Evolutionary conservation across 176 grass and related monocot genomes (phyloP).

Genomic region (Zea luxurians): DNA sequence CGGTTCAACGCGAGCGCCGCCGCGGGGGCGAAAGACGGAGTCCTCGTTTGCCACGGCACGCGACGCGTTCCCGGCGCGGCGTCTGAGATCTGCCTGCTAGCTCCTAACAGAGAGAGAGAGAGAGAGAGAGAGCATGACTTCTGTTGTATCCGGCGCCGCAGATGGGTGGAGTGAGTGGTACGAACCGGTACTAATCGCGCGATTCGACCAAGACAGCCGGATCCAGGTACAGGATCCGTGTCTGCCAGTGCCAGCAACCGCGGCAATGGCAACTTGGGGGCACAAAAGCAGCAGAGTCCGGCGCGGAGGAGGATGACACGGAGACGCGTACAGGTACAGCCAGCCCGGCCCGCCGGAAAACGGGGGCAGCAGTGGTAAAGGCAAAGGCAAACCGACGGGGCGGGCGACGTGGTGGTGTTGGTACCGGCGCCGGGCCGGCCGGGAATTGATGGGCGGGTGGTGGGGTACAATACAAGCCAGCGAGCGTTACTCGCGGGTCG

Average conservation of each 20-base stretch:
- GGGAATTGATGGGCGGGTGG: slow-evolving; percentile 33
- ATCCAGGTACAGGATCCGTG: not conserved
- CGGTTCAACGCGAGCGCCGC: not conserved
- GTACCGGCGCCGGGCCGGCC: slow-evolving; percentile 4
- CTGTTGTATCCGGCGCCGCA: not conserved
- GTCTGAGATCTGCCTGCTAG: not conserved
- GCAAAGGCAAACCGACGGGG: not conserved
- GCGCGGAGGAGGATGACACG: not conserved
- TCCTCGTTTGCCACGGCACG: not conserved
- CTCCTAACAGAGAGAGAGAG: not conserved
- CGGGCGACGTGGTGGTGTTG: slow-evolving; percentile 31
- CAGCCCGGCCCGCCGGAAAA: slow-evolving; percentile 8
- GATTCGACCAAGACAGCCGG: slow-evolving; percentile 11
- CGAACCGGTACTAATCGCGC: not conserved
- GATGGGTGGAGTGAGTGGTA: not conserved
- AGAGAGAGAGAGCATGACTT: not conserved
- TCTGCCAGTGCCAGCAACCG: no score
- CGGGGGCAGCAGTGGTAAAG: slow-evolving; percentile 6
- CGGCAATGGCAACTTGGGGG: not conserved
- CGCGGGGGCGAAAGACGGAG: not conserved
- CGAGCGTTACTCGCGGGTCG: slow-evolving; percentile 24
- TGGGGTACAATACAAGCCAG: slow-evolving; percentile 23
- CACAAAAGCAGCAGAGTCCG: not conserved
- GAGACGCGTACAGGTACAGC: slow-evolving; percentile 13
- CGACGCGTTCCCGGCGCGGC: not conserved